Base-by-base conservation (phyloP, 2,329 filamentous ascomycete species). In the Aureobasidium musti region DNA sequence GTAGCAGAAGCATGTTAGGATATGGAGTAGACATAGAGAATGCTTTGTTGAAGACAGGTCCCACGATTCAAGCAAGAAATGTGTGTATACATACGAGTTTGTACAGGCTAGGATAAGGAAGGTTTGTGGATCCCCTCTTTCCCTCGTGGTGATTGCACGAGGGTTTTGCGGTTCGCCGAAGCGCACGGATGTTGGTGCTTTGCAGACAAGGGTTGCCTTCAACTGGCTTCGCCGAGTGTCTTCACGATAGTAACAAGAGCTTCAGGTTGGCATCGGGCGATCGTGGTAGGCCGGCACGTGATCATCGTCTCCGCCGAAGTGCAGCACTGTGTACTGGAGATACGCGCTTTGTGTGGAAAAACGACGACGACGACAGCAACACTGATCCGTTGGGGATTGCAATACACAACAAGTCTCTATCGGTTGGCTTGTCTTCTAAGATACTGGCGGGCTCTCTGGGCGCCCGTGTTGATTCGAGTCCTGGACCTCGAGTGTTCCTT, bases 361-460 rank as follows among this genome's bases (percentile, higher is more conserved):
- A 39, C 59, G 59, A 63, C 59, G 45, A 50, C 45, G 59, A 50
- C 59, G 23, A 39, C 45, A 30, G n/a, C 35, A 26, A 45, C 8
- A 30, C 13, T 49, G 43, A 26, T 19, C 28, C 41, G 41, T 50
- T 19, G 43, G 21, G 10, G 41, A 26, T 6, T 39, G 45, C 59
- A 63, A 30, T 14, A 5, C n/a, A 28, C 57, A 13, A 45, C 56
- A 17, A 54, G 39, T 33, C 43, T 37, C 26, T 37, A 21, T 28
- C 39, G 61, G 23, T 53, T 49, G 61, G 47, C 47, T 45, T 45
- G 61, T 54, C 43, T 39, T 35, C 26, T 43, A 8, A 28, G 23
- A 64, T 53, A 43, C 33, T 64, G 61, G 61, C 61, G 61, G 61
- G 61, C 61, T 64, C 49, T 41, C 23, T 64, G 61, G 49, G 61